phyloP scores from a whole-genome alignment of 108 stramenopile genomes.

The Asterionellopsis glacialis region DNA sequence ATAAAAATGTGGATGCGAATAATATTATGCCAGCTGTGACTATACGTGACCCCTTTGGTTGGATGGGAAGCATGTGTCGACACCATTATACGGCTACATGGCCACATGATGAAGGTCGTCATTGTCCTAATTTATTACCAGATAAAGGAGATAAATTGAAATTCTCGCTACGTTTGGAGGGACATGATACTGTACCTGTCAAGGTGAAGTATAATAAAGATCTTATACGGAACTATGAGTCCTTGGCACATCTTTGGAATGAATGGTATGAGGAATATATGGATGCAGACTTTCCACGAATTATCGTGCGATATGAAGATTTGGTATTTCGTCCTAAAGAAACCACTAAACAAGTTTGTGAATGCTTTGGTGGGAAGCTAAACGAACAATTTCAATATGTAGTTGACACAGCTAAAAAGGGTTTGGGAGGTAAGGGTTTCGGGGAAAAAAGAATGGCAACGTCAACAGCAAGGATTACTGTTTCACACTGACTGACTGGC shows the following conservation, averaged over 20 bases:
- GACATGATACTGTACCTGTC: constrained; percentile 3
- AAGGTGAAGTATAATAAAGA: constrained; percentile 24
- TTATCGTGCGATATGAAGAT: constrained; percentile 79
- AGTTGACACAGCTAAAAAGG: constrained; percentile 68
- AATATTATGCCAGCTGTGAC: constrained; percentile 42
- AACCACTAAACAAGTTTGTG: constrained; percentile 40
- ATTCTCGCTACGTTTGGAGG: background rate
- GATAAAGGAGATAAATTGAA: constrained; percentile 15
- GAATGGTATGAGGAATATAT: constrained; percentile 58
- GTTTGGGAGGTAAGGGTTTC: constrained; percentile 18
- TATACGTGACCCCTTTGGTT: constrained; percentile 70
- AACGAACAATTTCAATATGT: constrained; percentile 49
- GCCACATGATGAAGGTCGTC: constrained; percentile 18
- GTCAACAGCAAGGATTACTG: background rate
- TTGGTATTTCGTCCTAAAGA: constrained; percentile 65
- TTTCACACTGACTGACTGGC: background rate
- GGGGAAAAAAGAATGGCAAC: constrained; percentile 24
- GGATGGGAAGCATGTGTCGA: constrained; percentile 75
- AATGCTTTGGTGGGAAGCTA: constrained; percentile 60
- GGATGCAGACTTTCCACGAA: constrained; percentile 53
- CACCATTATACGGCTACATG: constrained; percentile 62
- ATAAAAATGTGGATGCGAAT: constrained; percentile 28
- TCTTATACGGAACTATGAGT: constrained; percentile 17
- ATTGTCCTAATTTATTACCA: constrained; percentile 63
- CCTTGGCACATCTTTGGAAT: constrained; percentile 60